Conservation (phyloP, 164 flowering plant genomes). For the Piper longum region DNA sequence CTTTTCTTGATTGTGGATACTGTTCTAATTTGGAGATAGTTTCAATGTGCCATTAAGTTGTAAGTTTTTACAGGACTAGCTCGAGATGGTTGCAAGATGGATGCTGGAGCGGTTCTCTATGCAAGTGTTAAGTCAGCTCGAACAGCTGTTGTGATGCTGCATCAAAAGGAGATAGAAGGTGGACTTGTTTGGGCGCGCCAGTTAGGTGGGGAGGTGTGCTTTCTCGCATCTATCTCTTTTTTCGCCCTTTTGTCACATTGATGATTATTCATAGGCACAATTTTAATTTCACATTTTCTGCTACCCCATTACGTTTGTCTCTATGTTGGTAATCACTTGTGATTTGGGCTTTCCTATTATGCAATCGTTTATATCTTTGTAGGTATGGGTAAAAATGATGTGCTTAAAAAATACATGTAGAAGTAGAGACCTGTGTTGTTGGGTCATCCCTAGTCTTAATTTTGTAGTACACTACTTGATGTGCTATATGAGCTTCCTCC, state of each 20-base stretch:
- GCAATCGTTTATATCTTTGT: too few relatives aligned
- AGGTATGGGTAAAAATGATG: too few relatives aligned
- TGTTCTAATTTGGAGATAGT: too few relatives aligned
- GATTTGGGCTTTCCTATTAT: too few relatives aligned
- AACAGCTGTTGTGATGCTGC: slow-evolving; percentile 57
- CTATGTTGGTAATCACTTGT: background rate
- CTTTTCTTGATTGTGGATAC: too few relatives aligned
- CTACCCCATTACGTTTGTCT: background rate
- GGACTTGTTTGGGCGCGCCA: slow-evolving; percentile 88
- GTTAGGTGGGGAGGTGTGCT: slow-evolving; percentile 84
- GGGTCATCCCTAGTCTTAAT: too few relatives aligned
- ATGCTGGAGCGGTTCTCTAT: slow-evolving; percentile 71
- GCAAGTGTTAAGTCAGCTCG: slow-evolving; percentile 69
- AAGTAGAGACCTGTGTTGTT: too few relatives aligned
- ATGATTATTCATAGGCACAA: background rate
- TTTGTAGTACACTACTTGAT: too few relatives aligned
- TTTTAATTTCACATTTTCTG: background rate
- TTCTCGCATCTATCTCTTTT: background rate
- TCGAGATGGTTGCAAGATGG: slow-evolving; percentile 78
- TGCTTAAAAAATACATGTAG: too few relatives aligned
- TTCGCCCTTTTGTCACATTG: background rate
- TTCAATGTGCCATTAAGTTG: background rate
- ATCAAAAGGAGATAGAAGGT: slow-evolving; percentile 66
- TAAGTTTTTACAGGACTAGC: slow-evolving; percentile 45
- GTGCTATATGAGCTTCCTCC: too few relatives aligned